Base-by-base conservation (phyloP, 169 alveolate genomes). In the Plasmodium gonderi region DNA sequence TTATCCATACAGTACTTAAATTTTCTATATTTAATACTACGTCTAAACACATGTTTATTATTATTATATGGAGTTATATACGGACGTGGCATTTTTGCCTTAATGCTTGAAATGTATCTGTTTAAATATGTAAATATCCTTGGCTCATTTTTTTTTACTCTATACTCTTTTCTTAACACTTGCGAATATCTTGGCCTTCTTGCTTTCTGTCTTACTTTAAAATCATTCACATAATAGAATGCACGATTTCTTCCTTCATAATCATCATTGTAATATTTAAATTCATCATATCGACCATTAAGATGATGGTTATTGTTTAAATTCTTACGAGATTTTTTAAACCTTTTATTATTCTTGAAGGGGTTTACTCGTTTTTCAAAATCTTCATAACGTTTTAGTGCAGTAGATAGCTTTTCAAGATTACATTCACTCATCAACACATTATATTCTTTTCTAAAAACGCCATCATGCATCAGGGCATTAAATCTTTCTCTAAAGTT, bases 361-460 rank as follows among this genome's bases (percentile, higher is more conserved):
- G 36, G 72, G 26, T 60, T 60, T 23, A 60, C 33, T 60, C 72
- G 17, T 75, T 75, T 75, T 75, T 75, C 81, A 42, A 20, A 31
- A 29, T 40, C 29, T 23, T 75, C 17, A 75, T 75, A 75, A 44
- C 17, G 40, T 38, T 75, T 75, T 40, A 75, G 14, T 31, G 67
- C 65, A 75, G 5, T 26, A 11, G 29, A 75, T 49, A 20, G 20
- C 29, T 75, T 42, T 33, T 75, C 51, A 36, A 42, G 51, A 17
- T 40, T 40, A 49, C 29, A 26, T 29, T 75, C n/a, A 42, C 33
- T 75, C 81, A 75, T 75, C 33, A 75, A 20, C 51, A 0, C 64
- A 36, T 75, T 49, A 42, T 36, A 75, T 75, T 20, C 38, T 38
- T 75, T 42, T 75, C 38, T 38, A 42, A 75, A 75, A n/a, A 40